Conservation (phyloP, 495 filamentous ascomycete genomes). For the Pseudevernia furfuracea region DNA sequence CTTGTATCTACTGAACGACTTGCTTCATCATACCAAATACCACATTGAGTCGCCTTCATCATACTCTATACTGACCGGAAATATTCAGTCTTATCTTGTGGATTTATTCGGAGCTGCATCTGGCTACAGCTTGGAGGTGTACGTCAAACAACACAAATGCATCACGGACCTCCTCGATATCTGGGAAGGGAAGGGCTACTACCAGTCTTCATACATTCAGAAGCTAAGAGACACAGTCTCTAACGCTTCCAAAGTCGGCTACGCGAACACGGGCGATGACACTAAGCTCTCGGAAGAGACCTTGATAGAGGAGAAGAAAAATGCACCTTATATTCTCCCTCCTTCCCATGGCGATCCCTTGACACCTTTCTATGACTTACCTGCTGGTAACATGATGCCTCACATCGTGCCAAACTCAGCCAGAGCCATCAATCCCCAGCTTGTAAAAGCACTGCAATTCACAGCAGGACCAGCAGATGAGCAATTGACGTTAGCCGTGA, state of each 20-base stretch:
- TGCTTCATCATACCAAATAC: constrained; percentile 70
- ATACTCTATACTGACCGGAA: constrained; percentile 49
- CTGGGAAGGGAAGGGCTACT: constrained; percentile 70
- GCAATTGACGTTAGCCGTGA: constrained; percentile 56
- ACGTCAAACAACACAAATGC: constrained; percentile 59
- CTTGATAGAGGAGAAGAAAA: constrained; percentile 37
- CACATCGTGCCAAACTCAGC: constrained; percentile 70
- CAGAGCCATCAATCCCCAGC: constrained; percentile 59
- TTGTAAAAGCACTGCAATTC: constrained; percentile 68
- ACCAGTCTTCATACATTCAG: constrained; percentile 46
- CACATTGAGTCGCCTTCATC: constrained; percentile 39
- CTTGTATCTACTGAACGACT: constrained; percentile 76
- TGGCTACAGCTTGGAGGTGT: constrained; percentile 48
- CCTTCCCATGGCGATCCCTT: constrained; percentile 67
- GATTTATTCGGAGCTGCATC: constrained; percentile 56
- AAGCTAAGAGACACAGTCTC: constrained; percentile 53
- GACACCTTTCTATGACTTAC: constrained; percentile 75
- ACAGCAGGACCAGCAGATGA: constrained; percentile 63
- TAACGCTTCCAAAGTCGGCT: constrained; percentile 34
- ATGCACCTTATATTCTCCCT: constrained; percentile 63
- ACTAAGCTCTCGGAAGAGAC: background rate
- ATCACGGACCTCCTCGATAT: constrained; percentile 57
- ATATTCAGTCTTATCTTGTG: constrained; percentile 53
- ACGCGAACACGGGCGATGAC: background rate
- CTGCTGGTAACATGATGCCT: constrained; percentile 73